Base-by-base conservation (phyloP, 2,329 filamentous ascomycete species). In the Fusarium verrucosum region DNA sequence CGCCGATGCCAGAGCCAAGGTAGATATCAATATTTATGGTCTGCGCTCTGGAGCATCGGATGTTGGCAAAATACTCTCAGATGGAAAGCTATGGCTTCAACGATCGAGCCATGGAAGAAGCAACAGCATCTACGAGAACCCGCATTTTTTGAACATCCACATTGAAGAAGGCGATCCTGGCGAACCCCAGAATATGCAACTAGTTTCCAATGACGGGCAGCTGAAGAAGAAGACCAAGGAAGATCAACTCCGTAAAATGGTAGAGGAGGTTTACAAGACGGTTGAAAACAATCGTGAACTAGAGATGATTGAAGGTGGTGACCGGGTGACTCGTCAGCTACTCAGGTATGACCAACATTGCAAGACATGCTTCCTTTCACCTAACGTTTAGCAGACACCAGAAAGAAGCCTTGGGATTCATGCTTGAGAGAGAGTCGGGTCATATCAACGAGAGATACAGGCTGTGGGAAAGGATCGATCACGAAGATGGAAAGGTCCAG, bases 191-290 rank as follows among this genome's bases (percentile, higher is more conserved):
- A 30, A 52, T 10, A 16, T 6, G 5, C 16, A 25, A 3, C 10
- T 14, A 0, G 5, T 17, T 8, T 3, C 8, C 4, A 14, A 5
- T 5, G 32, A 44, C 5, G n/a, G 19, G 0, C 10, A 9, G 0
- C 11, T 7, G 0, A 44, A 35, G 9, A 59, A 25, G 5, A n/a
- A 43, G 5, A 52, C 26, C 5, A 42, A 56, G 19, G 56, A 59
- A 4, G 53, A 59, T 4, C 44, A 52, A 14, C 56, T 59, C 14
- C 32, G 44, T 19, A 58, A 44, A 10, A 59, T 59, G 56, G 56
- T 59, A 1, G 32, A 59, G 2, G 56, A 59, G 0, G 22, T 59
- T 1, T 59, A 59, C 10, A 52, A 59, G 1, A 57, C 54, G 2
- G 56, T 59, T 1, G 56, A 59, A 10, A 59, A 59, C 6, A 59